Base-by-base conservation (phyloP, 495 filamentous ascomycete genomes). In the Daldinia loculata region DNA sequence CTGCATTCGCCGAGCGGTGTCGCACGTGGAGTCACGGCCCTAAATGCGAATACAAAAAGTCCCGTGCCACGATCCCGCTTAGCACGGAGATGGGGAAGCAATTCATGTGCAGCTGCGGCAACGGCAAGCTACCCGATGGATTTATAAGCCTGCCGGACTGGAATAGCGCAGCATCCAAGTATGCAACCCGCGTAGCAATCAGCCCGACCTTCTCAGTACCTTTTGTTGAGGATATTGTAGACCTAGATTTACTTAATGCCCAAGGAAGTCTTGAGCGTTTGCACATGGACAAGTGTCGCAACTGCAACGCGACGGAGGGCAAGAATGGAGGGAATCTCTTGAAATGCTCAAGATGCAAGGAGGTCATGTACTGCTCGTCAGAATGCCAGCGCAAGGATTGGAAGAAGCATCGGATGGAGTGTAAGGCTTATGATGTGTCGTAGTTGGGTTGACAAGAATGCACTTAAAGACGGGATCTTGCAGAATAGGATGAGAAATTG, bases 1-100 rank as follows among this genome's bases (percentile, higher is more conserved):
- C 86, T 1, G 81, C 82, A 3, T 74, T 83, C 32, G 82, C 79
- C 7, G 87, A 89, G 72, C 80, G 87, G 6, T 89, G 86, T 61
- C 78, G 87, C 17, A 81, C 77, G 8, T 89, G 84, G 84, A 63
- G 72, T 1, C 87, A 89, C 60, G 55, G 52, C n/a, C 62, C 70
- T 0, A 56, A 60, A 7, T 89, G 87, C 69, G 82, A 86, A 71
- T 89, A 89, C 64, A 59, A 63, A n/a, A 74, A 19, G 30, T 3
- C 45, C 4, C 71, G 66, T 4, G 73, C 71, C 7, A 66, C 48
- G 22, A 38, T 78, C 32, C 81, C 80, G 12, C 45, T 82, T 0
- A 74, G 74, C 30, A 34, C 77, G 2, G 59, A 69, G n/a, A 58
- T 63, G 0, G 78, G 78, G 0, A 61, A 65, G 3, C 63, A 27